These are phyloP conservation scores for Grosmannia clavigera DNA, from an alignment of 2,329 filamentous ascomycete genomes.

Conservation along the genomic window DNA sequence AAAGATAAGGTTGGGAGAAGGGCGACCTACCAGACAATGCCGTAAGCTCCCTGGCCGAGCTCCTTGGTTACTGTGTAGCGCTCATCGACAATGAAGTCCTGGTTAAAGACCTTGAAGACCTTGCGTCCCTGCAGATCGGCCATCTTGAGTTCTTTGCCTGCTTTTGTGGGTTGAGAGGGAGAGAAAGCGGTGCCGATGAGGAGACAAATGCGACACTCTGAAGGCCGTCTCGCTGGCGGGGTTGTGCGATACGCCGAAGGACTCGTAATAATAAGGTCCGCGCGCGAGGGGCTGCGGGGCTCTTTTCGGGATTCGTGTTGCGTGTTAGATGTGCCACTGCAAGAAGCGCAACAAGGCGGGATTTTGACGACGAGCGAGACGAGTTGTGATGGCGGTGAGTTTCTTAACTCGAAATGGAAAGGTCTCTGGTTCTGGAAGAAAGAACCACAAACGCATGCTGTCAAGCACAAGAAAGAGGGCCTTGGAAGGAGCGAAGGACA, in stretches of 20 bases:
- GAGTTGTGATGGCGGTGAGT: not conserved
- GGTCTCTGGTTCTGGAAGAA: not conserved
- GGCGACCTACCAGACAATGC: conserved; percentile 78
- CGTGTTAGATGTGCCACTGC: not conserved
- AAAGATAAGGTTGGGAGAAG: not conserved
- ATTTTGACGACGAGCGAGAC: not conserved
- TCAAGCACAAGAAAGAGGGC: not conserved
- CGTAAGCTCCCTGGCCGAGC: conserved; percentile 93
- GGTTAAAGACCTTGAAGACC: conserved; percentile 99
- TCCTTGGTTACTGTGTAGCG: conserved; percentile 98
- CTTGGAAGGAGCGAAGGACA: not conserved
- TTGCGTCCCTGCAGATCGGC: conserved; percentile 47
- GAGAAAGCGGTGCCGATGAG: not conserved
- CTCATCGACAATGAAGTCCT: conserved; percentile 97
- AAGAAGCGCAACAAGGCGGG: not conserved
- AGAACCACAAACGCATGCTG: not conserved
- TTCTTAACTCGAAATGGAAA: not conserved
- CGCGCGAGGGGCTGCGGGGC: not conserved
- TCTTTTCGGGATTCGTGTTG: not conserved
- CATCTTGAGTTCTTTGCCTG: conserved; percentile 15
- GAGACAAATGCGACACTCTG: not conserved
- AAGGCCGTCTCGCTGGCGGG: not conserved
- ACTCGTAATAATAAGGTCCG: not conserved
- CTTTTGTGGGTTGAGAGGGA: not conserved
- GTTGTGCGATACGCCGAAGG: not conserved